phyloP scores from a whole-genome alignment of 2,329 filamentous ascomycete genomes.

The Colletotrichum salicis region DNA sequence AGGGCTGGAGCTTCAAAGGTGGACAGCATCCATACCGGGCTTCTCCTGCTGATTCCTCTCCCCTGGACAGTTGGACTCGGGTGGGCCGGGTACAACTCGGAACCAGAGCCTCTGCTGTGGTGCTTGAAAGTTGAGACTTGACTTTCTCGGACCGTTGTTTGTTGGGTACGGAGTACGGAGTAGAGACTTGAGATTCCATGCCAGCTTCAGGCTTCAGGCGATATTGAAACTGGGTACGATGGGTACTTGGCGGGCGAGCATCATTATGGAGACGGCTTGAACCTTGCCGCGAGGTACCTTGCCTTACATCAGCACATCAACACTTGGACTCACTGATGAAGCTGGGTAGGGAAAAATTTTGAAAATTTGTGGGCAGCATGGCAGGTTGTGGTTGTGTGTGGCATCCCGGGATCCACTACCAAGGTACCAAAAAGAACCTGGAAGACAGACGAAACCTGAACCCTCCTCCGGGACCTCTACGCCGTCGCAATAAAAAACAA shows the following conservation, averaged over 20 bases:
- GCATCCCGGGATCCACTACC: slow-evolving; percentile 14
- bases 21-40: background rate
- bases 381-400: slow-evolving; percentile 9
- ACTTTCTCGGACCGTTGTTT: background rate
- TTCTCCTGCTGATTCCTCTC: background rate
- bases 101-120: background rate
- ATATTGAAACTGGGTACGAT: slow-evolving; percentile 29
- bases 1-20: background rate
- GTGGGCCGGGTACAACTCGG: slow-evolving; percentile 1
- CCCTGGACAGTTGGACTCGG: background rate
- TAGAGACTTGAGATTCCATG: background rate
- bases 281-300: slow-evolving; percentile 10
- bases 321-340: no score
- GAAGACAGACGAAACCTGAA: slow-evolving; percentile 33
- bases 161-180: background rate
- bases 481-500: slow-evolving; percentile 34
- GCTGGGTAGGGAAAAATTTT: slow-evolving; percentile 25
- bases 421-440: slow-evolving; percentile 28
- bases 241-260: slow-evolving; percentile 12
- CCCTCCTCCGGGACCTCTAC: slow-evolving; percentile 13
- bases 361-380: slow-evolving; percentile 21
- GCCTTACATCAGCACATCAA: no score
- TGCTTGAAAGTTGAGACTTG: background rate
- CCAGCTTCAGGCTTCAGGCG: background rate
- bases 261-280: slow-evolving; percentile 22